Evolutionary conservation across 768 basidiomycete species (phyloP), one percentile per base, ranked within the genome.

Genomic region (Hygrocybe punicea): DNA sequence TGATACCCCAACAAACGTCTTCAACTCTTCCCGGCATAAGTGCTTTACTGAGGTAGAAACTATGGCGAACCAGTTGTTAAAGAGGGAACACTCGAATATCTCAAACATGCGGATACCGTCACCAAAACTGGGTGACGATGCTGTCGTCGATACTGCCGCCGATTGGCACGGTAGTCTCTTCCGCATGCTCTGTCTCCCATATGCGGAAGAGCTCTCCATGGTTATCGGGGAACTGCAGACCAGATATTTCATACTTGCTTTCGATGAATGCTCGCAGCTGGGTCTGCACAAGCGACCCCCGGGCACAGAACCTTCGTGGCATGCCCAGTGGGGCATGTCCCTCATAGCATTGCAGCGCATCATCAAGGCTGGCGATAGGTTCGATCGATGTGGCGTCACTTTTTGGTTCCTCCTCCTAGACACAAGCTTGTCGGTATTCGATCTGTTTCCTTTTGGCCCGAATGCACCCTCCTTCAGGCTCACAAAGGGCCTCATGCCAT

Each of bases 351-450:
- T 56, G 14, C 55, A 36, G 45, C 55, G 33, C 13, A 49, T 56
- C n/a, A 56, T 56, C 45, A 56, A 56, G 33, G 47, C 55, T n/a
- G 29, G 33, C 34, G 55, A 56, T 34, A 14, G 14, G 23, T 48
- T 23, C 14, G 14, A 48, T 13, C 23, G 21, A 17, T 24, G 16
- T 21, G 34, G 21, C 24, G 45, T 48, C n/a, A 29, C 35, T 17
- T 35, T 45, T 37, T 56, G 55, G 55, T 50, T 56, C 35, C 37
- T 56, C 19, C 45, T 56, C 34, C 33, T 56, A 14, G 46, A 56
- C 37, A 56, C 46, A 21, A 25, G 36, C 47, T 35, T 46, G 23
- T 48, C 46, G 13, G 25, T 48, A 48, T 48, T 23, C 46, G 46
- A 48, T 29, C 13, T 48, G 19, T 13, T 23, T 29, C 46, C 46